Base-by-base conservation (phyloP, 352 stramenopile genomes). In the Phytophthora lateralis region DNA sequence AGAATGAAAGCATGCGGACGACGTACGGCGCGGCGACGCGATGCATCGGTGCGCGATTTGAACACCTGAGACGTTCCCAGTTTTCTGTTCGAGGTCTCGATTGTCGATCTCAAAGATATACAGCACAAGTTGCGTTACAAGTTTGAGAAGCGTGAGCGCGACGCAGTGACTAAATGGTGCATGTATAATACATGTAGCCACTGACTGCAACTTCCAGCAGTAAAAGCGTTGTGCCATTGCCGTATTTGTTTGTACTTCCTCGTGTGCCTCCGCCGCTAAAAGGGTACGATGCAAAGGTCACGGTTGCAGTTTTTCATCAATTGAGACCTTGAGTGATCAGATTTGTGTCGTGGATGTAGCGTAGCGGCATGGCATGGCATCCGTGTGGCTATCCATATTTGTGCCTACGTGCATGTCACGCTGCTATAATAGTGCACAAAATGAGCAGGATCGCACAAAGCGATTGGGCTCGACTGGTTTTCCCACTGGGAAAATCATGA, bases 1-100 rank as follows among this genome's bases (percentile, higher is more conserved):
- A 39, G 50, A 57, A 27, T 57, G 50, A 57, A 30, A 32, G 49
- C 14, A 29, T 35, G 42, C 21, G 18, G 12, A 34, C 20, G 21
- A 49, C 17, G 24, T 29, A 6, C 42, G 42, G 42, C 20, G 42
- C 21, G 42, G 18, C 42, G 12, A 48, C 20, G 20, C 20, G 12
- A 37, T 26, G 42, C 20, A 29, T 17, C 42, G 24, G 35, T 12
- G 35, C 35, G 14, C 24, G 42, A 49, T 49, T 49, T 49, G 42
- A 49, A 34, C 11, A n/a, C 14, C 5, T 49, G 42, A 49, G 42
- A 49, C 20, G 42, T 20, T 34, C 20, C 42, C 18, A 46, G 30
- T 46, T 46, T 46, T 46, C 26, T 30, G 4, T 30, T 37, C 26
- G 6, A 6, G 7, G 27, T 6, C 34, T 39, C 34, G 34, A 39